A percentile compares a stretch with the other conserved stretches of the same genome.
Conservation (phyloP, 805 yeast genomes). For the Starmerella apis region DNA sequence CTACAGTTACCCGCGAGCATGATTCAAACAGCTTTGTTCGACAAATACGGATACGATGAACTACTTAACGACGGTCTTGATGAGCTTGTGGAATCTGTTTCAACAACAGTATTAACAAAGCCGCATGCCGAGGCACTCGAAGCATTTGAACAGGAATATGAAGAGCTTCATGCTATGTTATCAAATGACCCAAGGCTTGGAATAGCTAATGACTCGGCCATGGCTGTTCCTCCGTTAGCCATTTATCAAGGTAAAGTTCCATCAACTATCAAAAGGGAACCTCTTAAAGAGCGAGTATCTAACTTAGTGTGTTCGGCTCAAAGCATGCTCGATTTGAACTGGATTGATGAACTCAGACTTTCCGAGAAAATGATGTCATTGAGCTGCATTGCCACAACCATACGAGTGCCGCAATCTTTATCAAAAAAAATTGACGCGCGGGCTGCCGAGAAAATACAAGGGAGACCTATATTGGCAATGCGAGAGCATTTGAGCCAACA, state of each 20-base stretch:
- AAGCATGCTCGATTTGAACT: neutral
- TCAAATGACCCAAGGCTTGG: neutral
- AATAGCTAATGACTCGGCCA: neutral
- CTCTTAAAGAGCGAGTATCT: neutral
- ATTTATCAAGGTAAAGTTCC: neutral
- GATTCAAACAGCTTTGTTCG: neutral
- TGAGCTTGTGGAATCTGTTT: neutral
- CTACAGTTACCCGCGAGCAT: neutral
- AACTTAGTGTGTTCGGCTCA: neutral
- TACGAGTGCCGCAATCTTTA: neutral
- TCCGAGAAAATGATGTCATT: neutral
- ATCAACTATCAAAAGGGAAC: too few species aligned
- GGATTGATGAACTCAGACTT: neutral
- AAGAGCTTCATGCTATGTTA: neutral
- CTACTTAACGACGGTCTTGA: neutral
- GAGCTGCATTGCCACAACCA: neutral
- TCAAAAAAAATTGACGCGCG: neutral
- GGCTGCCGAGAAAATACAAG: neutral
- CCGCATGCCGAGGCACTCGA: neutral
- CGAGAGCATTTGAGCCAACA: neutral
- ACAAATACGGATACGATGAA: neutral
- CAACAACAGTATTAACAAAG: neutral
- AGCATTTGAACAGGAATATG: neutral
- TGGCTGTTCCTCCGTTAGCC: neutral
- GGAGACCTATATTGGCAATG: conserved; percentile 1